phyloP scores from a whole-genome alignment of 1,139 yeast genomes.

The Kluyveromyces sp. region DNA sequence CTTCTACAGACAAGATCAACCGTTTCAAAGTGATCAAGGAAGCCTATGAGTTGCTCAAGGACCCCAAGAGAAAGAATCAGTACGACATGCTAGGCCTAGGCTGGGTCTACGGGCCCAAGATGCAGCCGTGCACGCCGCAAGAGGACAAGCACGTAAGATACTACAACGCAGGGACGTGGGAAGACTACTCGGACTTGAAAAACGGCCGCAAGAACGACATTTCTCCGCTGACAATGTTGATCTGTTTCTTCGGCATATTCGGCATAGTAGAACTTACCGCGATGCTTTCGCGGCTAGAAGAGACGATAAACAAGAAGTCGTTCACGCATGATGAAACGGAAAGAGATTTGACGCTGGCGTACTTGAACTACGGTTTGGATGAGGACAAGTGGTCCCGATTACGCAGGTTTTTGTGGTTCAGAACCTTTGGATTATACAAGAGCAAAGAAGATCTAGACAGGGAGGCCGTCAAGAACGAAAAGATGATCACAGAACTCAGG shows the following conservation, averaged over 20 bases:
- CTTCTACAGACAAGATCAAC: slow-evolving; percentile 40
- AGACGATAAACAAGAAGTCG: slow-evolving; percentile 22
- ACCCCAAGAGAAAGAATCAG: slow-evolving; percentile 41
- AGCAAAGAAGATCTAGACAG: slow-evolving; percentile 31
- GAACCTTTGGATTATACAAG: slow-evolving; percentile 39
- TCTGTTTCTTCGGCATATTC: slow-evolving; percentile 25
- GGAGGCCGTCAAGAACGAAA: slow-evolving; percentile 32
- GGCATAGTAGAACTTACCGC: slow-evolving; percentile 35
- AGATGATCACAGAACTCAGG: slow-evolving; percentile 19
- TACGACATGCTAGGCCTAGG: slow-evolving; percentile 42
- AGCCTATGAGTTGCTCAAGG: slow-evolving; percentile 66
- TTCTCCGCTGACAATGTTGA: slow-evolving; percentile 24
- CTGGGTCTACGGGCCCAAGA: slow-evolving; percentile 30
- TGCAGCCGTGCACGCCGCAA: slow-evolving; percentile 15
- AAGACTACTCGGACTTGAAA: slow-evolving; percentile 38
- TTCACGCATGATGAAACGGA: slow-evolving; percentile 41
- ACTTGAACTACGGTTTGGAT: slow-evolving; percentile 49
- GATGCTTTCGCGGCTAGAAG: slow-evolving; percentile 33
- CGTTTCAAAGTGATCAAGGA: slow-evolving; percentile 65
- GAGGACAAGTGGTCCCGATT: slow-evolving; percentile 45
- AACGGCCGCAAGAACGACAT: slow-evolving; percentile 20
- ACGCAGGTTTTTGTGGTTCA: slow-evolving; percentile 52
- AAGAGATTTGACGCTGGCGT: slow-evolving; percentile 42
- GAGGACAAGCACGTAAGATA: slow-evolving; percentile 34
- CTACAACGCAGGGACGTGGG: slow-evolving; percentile 71